phyloP scores from a whole-genome alignment of 1,284 basidiomycete genomes.

The Ganoderma sp. region DNA sequence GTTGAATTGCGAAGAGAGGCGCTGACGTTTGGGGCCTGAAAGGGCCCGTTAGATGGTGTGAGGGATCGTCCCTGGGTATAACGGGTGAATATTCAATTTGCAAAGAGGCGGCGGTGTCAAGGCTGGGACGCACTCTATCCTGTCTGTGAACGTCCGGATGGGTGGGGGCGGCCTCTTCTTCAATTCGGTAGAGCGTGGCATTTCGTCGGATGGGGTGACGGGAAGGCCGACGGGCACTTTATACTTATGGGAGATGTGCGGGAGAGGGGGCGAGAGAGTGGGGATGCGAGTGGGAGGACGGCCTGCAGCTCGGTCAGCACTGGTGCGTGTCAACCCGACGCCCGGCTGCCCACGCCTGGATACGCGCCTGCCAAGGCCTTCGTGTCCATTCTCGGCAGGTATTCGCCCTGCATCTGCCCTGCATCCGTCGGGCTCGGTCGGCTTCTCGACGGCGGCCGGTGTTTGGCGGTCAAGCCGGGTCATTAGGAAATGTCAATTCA shows the following conservation, averaged over 20 bases:
- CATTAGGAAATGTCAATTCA: neutral
- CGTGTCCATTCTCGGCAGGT: neutral
- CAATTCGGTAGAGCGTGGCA: slow-evolving; percentile 18
- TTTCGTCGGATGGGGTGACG: neutral
- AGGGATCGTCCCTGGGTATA: slow-evolving; percentile 51
- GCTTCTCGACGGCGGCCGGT: neutral
- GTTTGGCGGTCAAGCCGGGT: neutral
- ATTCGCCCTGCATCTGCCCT: neutral
- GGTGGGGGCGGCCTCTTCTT: slow-evolving; percentile 24
- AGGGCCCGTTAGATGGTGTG: slow-evolving; percentile 64
- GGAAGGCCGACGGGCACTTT: neutral
- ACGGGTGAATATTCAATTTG: slow-evolving; percentile 24
- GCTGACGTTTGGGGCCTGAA: slow-evolving; percentile 67
- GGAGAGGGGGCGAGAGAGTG: neutral
- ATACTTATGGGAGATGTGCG: neutral
- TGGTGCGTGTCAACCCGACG: neutral
- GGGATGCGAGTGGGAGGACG: neutral
- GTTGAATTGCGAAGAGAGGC: neutral
- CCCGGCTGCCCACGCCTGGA: neutral
- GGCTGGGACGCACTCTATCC: slow-evolving; percentile 34
- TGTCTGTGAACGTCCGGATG: slow-evolving; percentile 22
- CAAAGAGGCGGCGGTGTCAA: slow-evolving; percentile 12
- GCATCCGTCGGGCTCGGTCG: neutral
- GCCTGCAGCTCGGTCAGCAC: neutral
- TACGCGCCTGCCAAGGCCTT: neutral